Evolutionary conservation across 495 filamentous ascomycete species (phyloP).

Genomic region (Tuber microsphaerosporum): DNA sequence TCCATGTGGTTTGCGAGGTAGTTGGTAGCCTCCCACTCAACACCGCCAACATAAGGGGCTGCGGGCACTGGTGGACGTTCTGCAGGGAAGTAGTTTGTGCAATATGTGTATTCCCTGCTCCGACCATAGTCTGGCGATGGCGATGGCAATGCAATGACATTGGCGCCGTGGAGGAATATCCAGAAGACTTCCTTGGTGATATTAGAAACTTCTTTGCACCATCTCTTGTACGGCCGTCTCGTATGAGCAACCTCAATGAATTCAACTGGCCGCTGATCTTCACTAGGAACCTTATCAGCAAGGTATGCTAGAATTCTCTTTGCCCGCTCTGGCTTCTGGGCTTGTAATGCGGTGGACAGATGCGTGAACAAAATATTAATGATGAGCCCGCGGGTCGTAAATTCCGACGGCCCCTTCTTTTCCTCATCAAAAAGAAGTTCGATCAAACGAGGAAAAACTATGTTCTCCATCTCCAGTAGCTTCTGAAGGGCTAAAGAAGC

Average conservation of each 20-base stretch:
- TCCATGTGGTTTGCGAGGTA: slow-evolving; percentile 90
- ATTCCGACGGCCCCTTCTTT: slow-evolving; percentile 93
- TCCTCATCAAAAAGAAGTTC: slow-evolving; percentile 92
- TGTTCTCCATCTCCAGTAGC: slow-evolving; percentile 68
- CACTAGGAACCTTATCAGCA: slow-evolving; percentile 68
- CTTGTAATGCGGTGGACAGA: slow-evolving; percentile 48
- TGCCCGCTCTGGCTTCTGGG: slow-evolving; percentile 45
- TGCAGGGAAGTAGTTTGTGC: slow-evolving; percentile 71
- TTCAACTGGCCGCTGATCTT: slow-evolving; percentile 64
- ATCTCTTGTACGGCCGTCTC: slow-evolving; percentile 80
- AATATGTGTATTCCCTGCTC: slow-evolving; percentile 47
- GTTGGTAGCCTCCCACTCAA: slow-evolving; percentile 98
- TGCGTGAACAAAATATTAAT: slow-evolving; percentile 71
- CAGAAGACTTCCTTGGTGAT: slow-evolving; percentile 99
- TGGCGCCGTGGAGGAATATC: slow-evolving; percentile 94
- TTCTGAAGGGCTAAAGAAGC: slow-evolving; percentile 74
- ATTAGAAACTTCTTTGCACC: slow-evolving; percentile 83
- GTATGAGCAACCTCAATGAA: slow-evolving; percentile 87
- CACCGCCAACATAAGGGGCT: slow-evolving; percentile 92
- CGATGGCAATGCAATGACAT: slow-evolving; percentile 56
- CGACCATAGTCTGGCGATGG: slow-evolving; percentile 2
- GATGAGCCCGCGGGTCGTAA: slow-evolving; percentile 81
- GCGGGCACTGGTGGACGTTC: slow-evolving; percentile 85
- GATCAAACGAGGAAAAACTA: slow-evolving; percentile 78
- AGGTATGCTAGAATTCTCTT: slow-evolving; percentile 67